Conservation (phyloP, 208 protist genomes). For the Trypanosoma boissoni region DNA sequence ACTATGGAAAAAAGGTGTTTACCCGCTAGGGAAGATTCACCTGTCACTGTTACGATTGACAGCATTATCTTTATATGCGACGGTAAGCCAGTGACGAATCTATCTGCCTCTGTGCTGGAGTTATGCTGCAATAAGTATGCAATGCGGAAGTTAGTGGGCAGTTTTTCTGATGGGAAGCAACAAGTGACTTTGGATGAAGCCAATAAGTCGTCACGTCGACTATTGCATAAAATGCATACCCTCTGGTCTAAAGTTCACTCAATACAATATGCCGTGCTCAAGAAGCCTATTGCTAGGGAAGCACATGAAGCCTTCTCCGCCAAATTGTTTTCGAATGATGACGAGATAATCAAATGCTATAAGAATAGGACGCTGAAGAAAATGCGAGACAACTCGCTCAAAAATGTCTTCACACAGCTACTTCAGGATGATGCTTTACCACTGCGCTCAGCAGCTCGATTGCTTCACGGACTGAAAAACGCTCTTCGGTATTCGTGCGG, state of each 20-base stretch:
- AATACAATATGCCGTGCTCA: slow-evolving; percentile 46
- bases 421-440: neutral
- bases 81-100: slow-evolving; percentile 19
- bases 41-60: slow-evolving; percentile 8
- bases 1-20: neutral
- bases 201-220: too few relatives aligned
- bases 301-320: neutral
- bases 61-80: slow-evolving; percentile 27
- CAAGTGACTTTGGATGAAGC: neutral
- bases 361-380: neutral
- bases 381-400: slow-evolving; percentile 1
- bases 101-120: slow-evolving; percentile 20
- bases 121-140: slow-evolving; percentile 5
- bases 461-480: slow-evolving; percentile 13
- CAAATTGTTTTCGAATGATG: neutral
- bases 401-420: slow-evolving; percentile 13
- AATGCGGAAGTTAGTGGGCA: neutral
- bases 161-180: neutral
- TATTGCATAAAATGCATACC: slow-evolving; percentile 25
- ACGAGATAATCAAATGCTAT: neutral
- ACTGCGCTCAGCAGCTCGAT: slow-evolving; percentile 11
- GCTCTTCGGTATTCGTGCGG: neutral
- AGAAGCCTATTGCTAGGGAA: slow-evolving; percentile 29
- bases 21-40: neutral
- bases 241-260: slow-evolving; percentile 49